Evolutionary conservation across 441 rosid species (phyloP), one percentile per base, ranked within the genome.

Genomic region (Arabidopsis lyrata): DNA sequence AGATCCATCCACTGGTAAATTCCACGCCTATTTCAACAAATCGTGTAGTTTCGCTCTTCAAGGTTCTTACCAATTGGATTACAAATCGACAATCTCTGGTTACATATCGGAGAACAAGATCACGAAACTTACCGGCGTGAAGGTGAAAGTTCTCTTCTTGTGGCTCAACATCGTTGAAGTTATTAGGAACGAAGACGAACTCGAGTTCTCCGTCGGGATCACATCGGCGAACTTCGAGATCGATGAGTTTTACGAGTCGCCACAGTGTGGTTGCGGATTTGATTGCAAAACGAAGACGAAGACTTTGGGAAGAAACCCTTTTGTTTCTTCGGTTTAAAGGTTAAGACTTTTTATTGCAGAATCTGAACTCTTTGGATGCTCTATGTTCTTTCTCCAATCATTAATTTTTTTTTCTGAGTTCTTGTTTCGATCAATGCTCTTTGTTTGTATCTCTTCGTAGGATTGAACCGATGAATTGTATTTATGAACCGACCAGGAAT

Each of bases 141-240:
- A 88, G 78, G 95, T 93, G 27, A 91, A 91, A 65, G 76, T 93
- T 3, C 73, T 93, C 34, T 93, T 91, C 73, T 64, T 91, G 32
- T 93, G 98, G 98, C 75, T 93, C 20, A 87, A 90, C 48, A 93
- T 93, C 5, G 92, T 91, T 45, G 95, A 93, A 82, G 97, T 91
- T 14, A 47, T n/a, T 44, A 78, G 97, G 78, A 63, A 74, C 1
- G 90, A 80, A 2, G 87, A 86, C 44, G 83, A 90, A 35, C 86
- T 91, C 31, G 82, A 70, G 4, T 90, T 93, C 81, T 93, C 96
- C 5, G 96, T 91, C n/a, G 98, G 98, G 69, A 83, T 93, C 56
- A 88, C 95, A 13, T 93, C 98, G 10, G 97, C 98, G 0, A 77
- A 66, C 20, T 93, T 93, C 69, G 36, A 79, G 9, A 85, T 91